Evolutionary conservation across 352 stramenopile species (phyloP).

Genomic region (Pythium phragmiticola): DNA sequence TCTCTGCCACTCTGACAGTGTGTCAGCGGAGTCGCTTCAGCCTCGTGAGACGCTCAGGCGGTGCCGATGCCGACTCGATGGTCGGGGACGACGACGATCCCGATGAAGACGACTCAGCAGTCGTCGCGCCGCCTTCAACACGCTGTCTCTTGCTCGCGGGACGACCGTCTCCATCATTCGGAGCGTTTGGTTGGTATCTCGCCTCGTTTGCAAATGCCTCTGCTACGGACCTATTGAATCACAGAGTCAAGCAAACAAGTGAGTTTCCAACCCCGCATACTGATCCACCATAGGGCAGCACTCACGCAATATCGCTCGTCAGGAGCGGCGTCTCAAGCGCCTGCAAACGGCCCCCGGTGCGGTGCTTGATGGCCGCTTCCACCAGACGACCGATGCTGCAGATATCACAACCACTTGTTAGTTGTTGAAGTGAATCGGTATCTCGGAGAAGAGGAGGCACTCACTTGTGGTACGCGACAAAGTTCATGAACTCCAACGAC

Average conservation of each 20-base stretch:
- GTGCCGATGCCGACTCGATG: not conserved
- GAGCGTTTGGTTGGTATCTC: not conserved
- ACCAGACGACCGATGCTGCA: constrained; percentile 76
- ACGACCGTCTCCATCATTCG: not conserved
- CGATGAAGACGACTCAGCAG: constrained; percentile 10
- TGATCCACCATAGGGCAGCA: constrained; percentile 6
- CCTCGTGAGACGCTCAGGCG: constrained; percentile 11
- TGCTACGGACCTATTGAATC: not conserved
- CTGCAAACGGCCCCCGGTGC: constrained; percentile 52
- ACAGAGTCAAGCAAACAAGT: not conserved
- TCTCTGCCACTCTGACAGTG: too few relatives aligned
- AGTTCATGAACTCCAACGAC: constrained; percentile 85
- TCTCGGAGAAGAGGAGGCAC: constrained; percentile 5
- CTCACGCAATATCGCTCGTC: constrained; percentile 64
- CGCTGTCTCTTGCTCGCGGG: constrained; percentile 2
- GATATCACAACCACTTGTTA: not conserved
- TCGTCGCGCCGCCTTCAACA: constrained; percentile 1
- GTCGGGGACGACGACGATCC: constrained; percentile 7
- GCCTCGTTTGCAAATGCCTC: constrained; percentile 2
- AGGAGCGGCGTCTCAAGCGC: constrained; percentile 49
- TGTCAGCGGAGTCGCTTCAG: constrained; percentile 18
- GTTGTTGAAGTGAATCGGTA: not conserved
- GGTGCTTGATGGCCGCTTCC: constrained; percentile 77
- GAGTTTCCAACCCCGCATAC: not conserved
- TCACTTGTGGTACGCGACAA: constrained; percentile 85